These are phyloP conservation scores for Exserohilum turcica DNA, from an alignment of 2,329 filamentous ascomycete species.

Conservation along the genomic window DNA sequence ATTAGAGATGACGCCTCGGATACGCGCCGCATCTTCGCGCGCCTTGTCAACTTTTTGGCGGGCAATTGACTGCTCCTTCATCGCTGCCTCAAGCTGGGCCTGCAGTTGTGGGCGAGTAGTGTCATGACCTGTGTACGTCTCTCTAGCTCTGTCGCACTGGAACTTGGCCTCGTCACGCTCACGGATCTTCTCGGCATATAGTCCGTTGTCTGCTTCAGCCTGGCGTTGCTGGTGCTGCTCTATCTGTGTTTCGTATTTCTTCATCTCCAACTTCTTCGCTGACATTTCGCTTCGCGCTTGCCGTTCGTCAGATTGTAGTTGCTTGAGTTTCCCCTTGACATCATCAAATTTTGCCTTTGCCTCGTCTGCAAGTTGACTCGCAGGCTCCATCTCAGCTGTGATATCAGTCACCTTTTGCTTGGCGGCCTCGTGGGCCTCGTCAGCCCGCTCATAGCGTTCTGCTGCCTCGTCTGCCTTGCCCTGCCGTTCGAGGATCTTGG, in stretches of 20 bases:
- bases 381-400: slow-evolving; percentile 46
- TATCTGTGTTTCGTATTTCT: slow-evolving; percentile 54
- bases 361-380: slow-evolving; percentile 55
- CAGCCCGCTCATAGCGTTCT: slow-evolving; percentile 51
- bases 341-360: slow-evolving; percentile 60
- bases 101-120: slow-evolving; percentile 43
- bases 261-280: slow-evolving; percentile 53
- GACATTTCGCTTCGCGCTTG: slow-evolving; percentile 66
- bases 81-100: slow-evolving; percentile 42
- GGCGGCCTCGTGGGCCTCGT: slow-evolving; percentile 48
- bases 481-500: slow-evolving; percentile 57
- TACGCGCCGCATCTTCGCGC: slow-evolving; percentile 58
- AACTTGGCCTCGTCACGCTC: slow-evolving; percentile 65
- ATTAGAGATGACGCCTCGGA: slow-evolving; percentile 57
- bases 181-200: slow-evolving; percentile 64
- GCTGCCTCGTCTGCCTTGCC: slow-evolving; percentile 52
- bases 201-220: slow-evolving; percentile 67
- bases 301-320: slow-evolving; percentile 65
- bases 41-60: slow-evolving; percentile 38
- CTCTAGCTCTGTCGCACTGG: slow-evolving; percentile 53
- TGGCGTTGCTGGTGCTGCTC: slow-evolving; percentile 65
- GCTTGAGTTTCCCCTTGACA: slow-evolving; percentile 59
- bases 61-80: slow-evolving; percentile 17
- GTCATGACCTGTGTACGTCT: slow-evolving; percentile 51
- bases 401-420: slow-evolving; percentile 41